A percentile compares a stretch with the other conserved stretches of the same genome.
Conservation (phyloP, 305 asterid genomes). For the Andrographis paniculata region DNA sequence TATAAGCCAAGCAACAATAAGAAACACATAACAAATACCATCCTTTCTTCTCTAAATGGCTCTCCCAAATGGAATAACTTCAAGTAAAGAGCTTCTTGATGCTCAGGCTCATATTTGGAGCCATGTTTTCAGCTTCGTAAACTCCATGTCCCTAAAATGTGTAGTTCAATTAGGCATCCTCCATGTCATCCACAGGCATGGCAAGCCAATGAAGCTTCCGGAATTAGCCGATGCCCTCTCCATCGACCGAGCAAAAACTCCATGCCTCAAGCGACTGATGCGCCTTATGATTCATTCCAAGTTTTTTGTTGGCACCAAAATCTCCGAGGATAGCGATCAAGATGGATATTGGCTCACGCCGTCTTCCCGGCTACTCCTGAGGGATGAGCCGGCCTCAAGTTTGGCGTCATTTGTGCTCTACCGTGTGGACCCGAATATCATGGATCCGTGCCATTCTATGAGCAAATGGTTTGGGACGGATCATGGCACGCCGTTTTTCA, state of each 20-base stretch:
- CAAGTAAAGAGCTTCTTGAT: conserved; percentile 4
- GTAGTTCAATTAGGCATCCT: conserved; percentile 8
- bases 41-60: too few relatives aligned
- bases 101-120: conserved; percentile 14
- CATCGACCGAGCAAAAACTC: not conserved
- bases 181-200: not conserved
- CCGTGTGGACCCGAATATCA: not conserved
- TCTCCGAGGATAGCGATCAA: not conserved
- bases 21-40: too few relatives aligned
- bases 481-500: not conserved
- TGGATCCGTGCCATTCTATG: not conserved
- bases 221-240: conserved; percentile 4
- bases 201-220: conserved; percentile 9
- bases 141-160: conserved; percentile 13
- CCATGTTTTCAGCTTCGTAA: conserved; percentile 10
- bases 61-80: not conserved
- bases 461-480: not conserved
- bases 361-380: not conserved
- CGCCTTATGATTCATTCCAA: conserved; percentile 14
- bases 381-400: not conserved
- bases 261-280: conserved; percentile 17
- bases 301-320: not conserved
- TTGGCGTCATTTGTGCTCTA: not conserved
- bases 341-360: not conserved
- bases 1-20: too few relatives aligned